Evolutionary conservation across 257 asterid genomes (phyloP).

Genomic region (Craterostigma plantagineum): DNA sequence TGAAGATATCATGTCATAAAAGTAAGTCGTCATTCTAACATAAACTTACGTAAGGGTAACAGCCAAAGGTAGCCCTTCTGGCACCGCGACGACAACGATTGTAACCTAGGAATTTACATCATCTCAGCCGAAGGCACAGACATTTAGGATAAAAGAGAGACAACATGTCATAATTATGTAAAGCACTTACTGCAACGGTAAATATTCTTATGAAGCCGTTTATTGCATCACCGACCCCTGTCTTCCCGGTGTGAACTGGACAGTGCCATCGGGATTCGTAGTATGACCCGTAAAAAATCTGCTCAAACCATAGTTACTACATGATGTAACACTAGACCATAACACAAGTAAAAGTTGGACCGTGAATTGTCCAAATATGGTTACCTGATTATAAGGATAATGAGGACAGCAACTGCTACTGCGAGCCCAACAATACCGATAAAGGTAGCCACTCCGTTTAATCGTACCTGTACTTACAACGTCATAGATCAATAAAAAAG

Average conservation of each 20-base stretch:
- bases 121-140: slow-evolving; percentile 8
- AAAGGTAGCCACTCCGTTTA: slow-evolving; percentile 93
- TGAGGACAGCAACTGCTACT: slow-evolving; percentile 55
- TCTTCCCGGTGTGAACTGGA: slow-evolving; percentile 51
- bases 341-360: not conserved
- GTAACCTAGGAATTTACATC: slow-evolving; percentile 40
- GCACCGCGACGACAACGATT: slow-evolving; percentile 91
- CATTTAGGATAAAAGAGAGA: slow-evolving; percentile 3
- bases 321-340: not conserved
- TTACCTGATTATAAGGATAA: slow-evolving; percentile 62
- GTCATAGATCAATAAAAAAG: slow-evolving; percentile 9
- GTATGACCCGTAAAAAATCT: slow-evolving; percentile 74
- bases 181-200: slow-evolving; percentile 74
- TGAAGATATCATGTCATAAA: too few relatives aligned
- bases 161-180: slow-evolving; percentile 1
- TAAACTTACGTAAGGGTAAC: slow-evolving; percentile 67
- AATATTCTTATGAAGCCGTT: slow-evolving; percentile 66
- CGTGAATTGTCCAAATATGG: not conserved
- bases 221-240: slow-evolving; percentile 43
- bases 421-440: slow-evolving; percentile 76
- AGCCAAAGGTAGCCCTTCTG: slow-evolving; percentile 96
- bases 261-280: slow-evolving; percentile 34
- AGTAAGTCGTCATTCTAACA: too few relatives aligned
- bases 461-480: slow-evolving; percentile 71
- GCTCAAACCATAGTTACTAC: slow-evolving; percentile 7